These are phyloP conservation scores for Lactarius trivialis DNA, from an alignment of 768 basidiomycete species.

Conservation along the genomic window DNA sequence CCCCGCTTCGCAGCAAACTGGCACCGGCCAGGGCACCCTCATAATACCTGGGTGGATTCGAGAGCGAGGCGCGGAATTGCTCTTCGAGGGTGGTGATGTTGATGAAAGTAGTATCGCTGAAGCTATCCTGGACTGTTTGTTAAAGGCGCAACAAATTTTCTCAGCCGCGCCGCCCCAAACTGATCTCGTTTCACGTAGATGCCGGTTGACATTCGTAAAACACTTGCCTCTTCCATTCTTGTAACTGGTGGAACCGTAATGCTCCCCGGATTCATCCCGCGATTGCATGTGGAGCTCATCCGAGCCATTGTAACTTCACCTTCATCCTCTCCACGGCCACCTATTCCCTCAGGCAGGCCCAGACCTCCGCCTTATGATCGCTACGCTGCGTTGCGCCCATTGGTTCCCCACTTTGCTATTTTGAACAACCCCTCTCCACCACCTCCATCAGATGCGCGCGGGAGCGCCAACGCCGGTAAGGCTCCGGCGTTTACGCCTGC, in stretches of 20 bases:
- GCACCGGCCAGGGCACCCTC: slow-evolving; percentile 70
- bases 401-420: slow-evolving; percentile 70
- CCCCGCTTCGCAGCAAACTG: slow-evolving; percentile 56
- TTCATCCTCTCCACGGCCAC: slow-evolving; percentile 30
- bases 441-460: slow-evolving; percentile 39
- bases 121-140: slow-evolving; percentile 66
- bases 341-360: slow-evolving; percentile 34
- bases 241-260: slow-evolving; percentile 85
- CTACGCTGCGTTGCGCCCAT: slow-evolving; percentile 64
- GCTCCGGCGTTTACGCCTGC: slow-evolving; percentile 85
- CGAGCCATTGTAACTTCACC: slow-evolving; percentile 46
- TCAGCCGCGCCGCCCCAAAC: slow-evolving; percentile 1
- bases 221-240: slow-evolving; percentile 77
- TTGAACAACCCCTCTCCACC: slow-evolving; percentile 77
- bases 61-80: slow-evolving; percentile 83
- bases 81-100: slow-evolving; percentile 86
- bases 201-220: slow-evolving; percentile 83
- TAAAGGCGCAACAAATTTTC: slow-evolving; percentile 53
- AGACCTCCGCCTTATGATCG: slow-evolving; percentile 58
- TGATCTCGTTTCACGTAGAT: slow-evolving; percentile 42
- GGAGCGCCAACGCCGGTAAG: slow-evolving; percentile 62
- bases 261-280: slow-evolving; percentile 88
- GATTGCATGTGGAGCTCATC: slow-evolving; percentile 74
- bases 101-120: slow-evolving; percentile 84
- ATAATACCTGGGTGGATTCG: slow-evolving; percentile 93